Conservation (phyloP, 352 stramenopile species). For the Phytopythium vexans region DNA sequence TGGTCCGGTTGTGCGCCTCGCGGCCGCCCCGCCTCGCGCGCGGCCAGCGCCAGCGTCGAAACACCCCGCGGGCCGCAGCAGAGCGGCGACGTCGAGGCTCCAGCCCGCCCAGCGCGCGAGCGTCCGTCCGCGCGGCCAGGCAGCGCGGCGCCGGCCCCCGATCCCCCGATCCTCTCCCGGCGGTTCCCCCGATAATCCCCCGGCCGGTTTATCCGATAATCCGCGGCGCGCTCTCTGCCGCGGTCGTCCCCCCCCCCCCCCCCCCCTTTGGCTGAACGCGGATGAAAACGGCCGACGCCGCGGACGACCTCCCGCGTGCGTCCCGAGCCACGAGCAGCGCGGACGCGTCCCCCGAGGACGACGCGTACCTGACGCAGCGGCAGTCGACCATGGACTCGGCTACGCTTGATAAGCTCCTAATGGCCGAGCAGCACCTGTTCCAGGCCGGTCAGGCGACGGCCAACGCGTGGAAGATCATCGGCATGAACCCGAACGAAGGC, state of each 20-base stretch:
- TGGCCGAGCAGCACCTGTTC: slow-evolving; percentile 77
- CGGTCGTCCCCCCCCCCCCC: background rate
- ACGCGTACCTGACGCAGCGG: slow-evolving; percentile 56
- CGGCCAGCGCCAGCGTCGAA: too few relatives aligned
- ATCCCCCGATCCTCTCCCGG: too few relatives aligned
- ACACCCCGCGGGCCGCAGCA: too few relatives aligned
- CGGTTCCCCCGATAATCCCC: too few relatives aligned
- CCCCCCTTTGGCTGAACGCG: background rate
- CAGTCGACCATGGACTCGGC: slow-evolving; percentile 80
- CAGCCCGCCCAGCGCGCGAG: too few relatives aligned
- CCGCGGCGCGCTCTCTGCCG: background rate
- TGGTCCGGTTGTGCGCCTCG: too few relatives aligned
- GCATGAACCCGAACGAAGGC: slow-evolving; percentile 26
- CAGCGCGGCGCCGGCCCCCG: too few relatives aligned
- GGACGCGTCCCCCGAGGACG: slow-evolving; percentile 27
- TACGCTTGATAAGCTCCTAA: slow-evolving; percentile 79
- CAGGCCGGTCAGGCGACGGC: slow-evolving; percentile 78
- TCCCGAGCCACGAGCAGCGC: background rate
- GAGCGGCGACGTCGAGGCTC: too few relatives aligned
- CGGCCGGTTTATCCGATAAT: too few relatives aligned
- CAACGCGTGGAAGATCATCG: slow-evolving; percentile 82
- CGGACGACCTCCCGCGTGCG: slow-evolving; percentile 1
- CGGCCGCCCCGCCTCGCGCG: too few relatives aligned
- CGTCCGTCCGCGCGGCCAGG: too few relatives aligned
- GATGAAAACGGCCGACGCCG: slow-evolving; percentile 1